Conservation (phyloP, 257 asterid genomes). For the Solanum dulcamara region DNA sequence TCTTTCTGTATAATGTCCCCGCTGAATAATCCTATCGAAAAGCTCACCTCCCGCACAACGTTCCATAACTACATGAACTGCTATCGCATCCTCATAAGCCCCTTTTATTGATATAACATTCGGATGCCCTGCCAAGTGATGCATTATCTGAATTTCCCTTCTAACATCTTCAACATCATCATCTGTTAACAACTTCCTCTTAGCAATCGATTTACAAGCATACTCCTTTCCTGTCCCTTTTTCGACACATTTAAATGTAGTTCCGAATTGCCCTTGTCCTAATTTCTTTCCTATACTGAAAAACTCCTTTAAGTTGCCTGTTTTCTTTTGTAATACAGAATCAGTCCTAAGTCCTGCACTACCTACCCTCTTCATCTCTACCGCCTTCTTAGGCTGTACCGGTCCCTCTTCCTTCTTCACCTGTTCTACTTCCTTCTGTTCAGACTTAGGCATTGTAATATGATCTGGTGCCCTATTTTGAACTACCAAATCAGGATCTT, state of each 20-base stretch:
- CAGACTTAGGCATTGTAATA: conserved; percentile 1
- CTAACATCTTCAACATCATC: conserved; percentile 97
- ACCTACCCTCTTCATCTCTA: conserved; percentile 48
- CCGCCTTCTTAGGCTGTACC: conserved; percentile 36
- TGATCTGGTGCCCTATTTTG: neutral
- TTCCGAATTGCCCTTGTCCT: conserved; percentile 96
- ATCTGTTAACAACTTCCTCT: conserved; percentile 75
- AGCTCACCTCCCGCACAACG: conserved; percentile 92
- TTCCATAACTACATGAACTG: conserved; percentile 95
- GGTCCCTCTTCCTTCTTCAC: conserved; percentile 15
- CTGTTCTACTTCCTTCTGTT: neutral
- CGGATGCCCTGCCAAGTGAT: conserved; percentile 82
- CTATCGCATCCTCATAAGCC: conserved; percentile 79
- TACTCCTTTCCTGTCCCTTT: conserved; percentile 51
- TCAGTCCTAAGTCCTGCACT: conserved; percentile 89
- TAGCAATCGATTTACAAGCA: conserved; percentile 95
- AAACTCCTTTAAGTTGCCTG: conserved; percentile 74
- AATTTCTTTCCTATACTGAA: conserved; percentile 68
- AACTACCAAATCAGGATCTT: neutral
- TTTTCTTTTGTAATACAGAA: conserved; percentile 59
- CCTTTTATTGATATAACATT: conserved; percentile 88
- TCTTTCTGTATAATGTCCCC: conserved; percentile 90
- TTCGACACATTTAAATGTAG: conserved; percentile 69
- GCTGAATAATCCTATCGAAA: conserved; percentile 79
- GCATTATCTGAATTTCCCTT: conserved; percentile 97